Conservation (phyloP, 106 monocot species). For the Dioscorea zingiberensis region DNA sequence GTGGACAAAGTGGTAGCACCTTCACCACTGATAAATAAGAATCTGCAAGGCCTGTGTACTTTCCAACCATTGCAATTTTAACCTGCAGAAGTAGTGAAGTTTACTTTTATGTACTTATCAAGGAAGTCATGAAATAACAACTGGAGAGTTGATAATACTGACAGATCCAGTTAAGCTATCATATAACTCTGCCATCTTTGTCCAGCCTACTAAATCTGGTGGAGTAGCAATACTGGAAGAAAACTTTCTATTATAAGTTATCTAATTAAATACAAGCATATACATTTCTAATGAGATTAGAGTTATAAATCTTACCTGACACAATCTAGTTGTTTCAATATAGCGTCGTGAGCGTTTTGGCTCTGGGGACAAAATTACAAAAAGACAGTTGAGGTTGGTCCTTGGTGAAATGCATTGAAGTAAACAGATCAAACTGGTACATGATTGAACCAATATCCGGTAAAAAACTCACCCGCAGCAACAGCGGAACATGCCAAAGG, state of each 20-base stretch:
- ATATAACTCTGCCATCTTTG: slow-evolving; percentile 65
- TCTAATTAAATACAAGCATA: neutral
- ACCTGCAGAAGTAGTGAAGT: slow-evolving; percentile 31
- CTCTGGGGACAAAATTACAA: slow-evolving; percentile 35
- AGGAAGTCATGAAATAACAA: neutral
- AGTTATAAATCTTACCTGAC: slow-evolving; percentile 34
- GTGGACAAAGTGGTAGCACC: slow-evolving; percentile 19
- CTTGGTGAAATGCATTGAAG: neutral
- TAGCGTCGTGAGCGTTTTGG: slow-evolving; percentile 70
- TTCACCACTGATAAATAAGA: slow-evolving; percentile 82
- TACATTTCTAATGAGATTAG: neutral
- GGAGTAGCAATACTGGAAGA: slow-evolving; percentile 34
- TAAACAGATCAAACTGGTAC: neutral
- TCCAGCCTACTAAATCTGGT: slow-evolving; percentile 61
- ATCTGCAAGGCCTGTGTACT: slow-evolving; percentile 66
- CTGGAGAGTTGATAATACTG: slow-evolving; percentile 19
- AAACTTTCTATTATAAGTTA: neutral
- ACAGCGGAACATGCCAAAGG: slow-evolving; percentile 67
- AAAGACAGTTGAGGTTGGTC: neutral
- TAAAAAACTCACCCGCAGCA: slow-evolving; percentile 48
- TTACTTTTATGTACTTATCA: neutral
- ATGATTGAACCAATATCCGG: neutral
- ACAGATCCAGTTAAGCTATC: slow-evolving; percentile 57
- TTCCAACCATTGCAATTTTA: slow-evolving; percentile 86
- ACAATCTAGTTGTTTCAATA: slow-evolving; percentile 62